These are phyloP conservation scores for Porodaedalea pini DNA, from an alignment of 1,284 basidiomycete genomes.

Conservation along the genomic window DNA sequence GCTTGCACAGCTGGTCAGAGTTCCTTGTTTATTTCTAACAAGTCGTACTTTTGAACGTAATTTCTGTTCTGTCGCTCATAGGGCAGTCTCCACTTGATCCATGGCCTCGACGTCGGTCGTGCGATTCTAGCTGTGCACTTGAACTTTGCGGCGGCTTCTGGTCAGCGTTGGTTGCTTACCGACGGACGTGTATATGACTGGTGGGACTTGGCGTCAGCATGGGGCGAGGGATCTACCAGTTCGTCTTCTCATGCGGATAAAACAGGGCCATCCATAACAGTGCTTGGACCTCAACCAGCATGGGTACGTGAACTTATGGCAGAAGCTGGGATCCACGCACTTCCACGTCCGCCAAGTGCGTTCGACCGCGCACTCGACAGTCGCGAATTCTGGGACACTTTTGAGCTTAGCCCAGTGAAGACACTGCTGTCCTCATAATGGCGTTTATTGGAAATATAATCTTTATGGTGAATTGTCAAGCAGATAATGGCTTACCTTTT, in stretches of 20 bases:
- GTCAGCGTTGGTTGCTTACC: conserved; percentile 54
- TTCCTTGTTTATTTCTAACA: not conserved
- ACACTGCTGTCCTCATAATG: conserved; percentile 3
- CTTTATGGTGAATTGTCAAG: not conserved
- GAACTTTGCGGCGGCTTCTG: conserved; percentile 39
- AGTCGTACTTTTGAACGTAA: not conserved
- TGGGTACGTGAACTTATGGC: conserved; percentile 61
- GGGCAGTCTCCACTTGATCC: conserved; percentile 58
- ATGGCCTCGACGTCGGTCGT: conserved; percentile 54
- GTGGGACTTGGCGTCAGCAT: conserved; percentile 63
- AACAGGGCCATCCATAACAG: conserved; percentile 12
- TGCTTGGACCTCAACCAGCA: conserved; percentile 9
- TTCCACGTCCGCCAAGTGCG: conserved; percentile 47
- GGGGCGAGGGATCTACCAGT: conserved; percentile 33
- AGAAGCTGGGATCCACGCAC: conserved; percentile 45
- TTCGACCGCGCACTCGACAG: conserved; percentile 56
- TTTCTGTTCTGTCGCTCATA: conserved; percentile 25
- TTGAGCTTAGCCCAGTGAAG: conserved; percentile 17
- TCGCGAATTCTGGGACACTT: conserved; percentile 53
- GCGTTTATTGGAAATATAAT: not conserved
- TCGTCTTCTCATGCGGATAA: not conserved
- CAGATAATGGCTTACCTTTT: not conserved
- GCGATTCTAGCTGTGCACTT: conserved; percentile 52
- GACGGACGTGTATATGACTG: conserved; percentile 62
- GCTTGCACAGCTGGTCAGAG: conserved; percentile 44